A percentile compares a stretch with the other conserved stretches of the same genome.
Conservation (phyloP, 768 basidiomycete genomes). For the Scleroderma bovista region DNA sequence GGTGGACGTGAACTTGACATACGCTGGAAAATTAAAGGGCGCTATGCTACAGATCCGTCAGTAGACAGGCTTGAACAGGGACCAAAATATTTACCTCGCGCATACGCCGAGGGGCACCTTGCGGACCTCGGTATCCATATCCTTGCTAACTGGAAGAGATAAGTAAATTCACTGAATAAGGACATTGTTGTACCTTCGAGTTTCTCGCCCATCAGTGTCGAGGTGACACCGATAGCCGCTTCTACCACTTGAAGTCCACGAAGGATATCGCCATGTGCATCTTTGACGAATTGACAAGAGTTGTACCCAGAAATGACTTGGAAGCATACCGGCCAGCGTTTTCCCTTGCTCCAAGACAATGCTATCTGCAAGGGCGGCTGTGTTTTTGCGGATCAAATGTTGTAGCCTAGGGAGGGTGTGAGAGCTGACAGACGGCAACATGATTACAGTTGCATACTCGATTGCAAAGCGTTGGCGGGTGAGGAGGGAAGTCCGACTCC, state of each 20-base stretch:
- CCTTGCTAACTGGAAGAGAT: constrained; percentile 65
- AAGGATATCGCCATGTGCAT: constrained; percentile 92
- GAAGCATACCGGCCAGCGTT: constrained; percentile 70
- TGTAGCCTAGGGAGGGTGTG: constrained; percentile 59
- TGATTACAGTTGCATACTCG: constrained; percentile 51
- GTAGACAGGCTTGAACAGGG: background rate
- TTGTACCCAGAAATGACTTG: background rate
- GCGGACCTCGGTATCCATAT: constrained; percentile 93
- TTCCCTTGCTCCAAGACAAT: constrained; percentile 97
- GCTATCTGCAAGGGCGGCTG: constrained; percentile 78
- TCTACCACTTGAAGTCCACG: constrained; percentile 90
- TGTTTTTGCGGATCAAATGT: constrained; percentile 76
- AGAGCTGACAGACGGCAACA: constrained; percentile 5
- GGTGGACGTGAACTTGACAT: background rate
- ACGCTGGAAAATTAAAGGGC: constrained; percentile 92
- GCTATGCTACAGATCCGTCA: constrained; percentile 45
- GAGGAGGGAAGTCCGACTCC: constrained; percentile 82
- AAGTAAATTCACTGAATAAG: constrained; percentile 6
- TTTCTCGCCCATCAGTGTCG: constrained; percentile 83
- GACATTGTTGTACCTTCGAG: constrained; percentile 61
- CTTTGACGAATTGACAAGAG: constrained; percentile 31
- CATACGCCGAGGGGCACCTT: constrained; percentile 85
- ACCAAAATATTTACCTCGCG: constrained; percentile 40
- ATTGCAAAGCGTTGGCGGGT: constrained; percentile 83
- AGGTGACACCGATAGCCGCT: constrained; percentile 74